Evolutionary conservation across 345 rosid species (phyloP).

Genomic region (Orychophragmus violaceus): DNA sequence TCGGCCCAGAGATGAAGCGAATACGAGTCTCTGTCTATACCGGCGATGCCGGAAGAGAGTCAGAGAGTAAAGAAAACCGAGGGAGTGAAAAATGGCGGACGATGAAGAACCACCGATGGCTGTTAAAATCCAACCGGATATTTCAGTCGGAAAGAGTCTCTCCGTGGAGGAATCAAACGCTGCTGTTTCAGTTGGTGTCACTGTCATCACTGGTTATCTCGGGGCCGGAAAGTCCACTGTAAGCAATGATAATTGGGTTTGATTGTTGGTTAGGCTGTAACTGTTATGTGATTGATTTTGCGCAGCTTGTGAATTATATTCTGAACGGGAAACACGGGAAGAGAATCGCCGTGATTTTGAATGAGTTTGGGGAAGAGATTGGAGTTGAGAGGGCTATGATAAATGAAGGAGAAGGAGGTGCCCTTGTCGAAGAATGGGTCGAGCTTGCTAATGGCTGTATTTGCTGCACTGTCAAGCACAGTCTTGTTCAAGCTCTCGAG

Average conservation of each 20-base stretch:
- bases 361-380: slow-evolving; percentile 95
- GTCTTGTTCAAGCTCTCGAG: slow-evolving; percentile 89
- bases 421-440: slow-evolving; percentile 92
- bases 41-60: not conserved
- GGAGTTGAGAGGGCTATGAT: slow-evolving; percentile 98
- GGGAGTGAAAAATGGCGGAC: slow-evolving; percentile 38
- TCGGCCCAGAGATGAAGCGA: slow-evolving; percentile 6
- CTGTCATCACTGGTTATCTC: slow-evolving; percentile 88
- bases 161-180: slow-evolving; percentile 7
- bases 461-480: slow-evolving; percentile 91
- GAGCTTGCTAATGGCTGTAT: slow-evolving; percentile 91
- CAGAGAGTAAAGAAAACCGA: not conserved
- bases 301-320: slow-evolving; percentile 74
- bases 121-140: slow-evolving; percentile 34
- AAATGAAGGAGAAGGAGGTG: slow-evolving; percentile 82
- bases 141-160: not conserved
- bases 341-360: slow-evolving; percentile 85
- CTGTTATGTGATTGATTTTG: not conserved
- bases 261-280: not conserved
- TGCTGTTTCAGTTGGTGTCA: slow-evolving; percentile 56
- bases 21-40: not conserved
- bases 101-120: slow-evolving; percentile 81
- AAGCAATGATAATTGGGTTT: too few relatives aligned
- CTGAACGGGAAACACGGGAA: slow-evolving; percentile 81
- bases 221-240: slow-evolving; percentile 97